A percentile compares a stretch with the other conserved stretches of the same genome.
phyloP scores from a whole-genome alignment of 805 yeast genomes.

The Debaryomyces hansenii region DNA sequence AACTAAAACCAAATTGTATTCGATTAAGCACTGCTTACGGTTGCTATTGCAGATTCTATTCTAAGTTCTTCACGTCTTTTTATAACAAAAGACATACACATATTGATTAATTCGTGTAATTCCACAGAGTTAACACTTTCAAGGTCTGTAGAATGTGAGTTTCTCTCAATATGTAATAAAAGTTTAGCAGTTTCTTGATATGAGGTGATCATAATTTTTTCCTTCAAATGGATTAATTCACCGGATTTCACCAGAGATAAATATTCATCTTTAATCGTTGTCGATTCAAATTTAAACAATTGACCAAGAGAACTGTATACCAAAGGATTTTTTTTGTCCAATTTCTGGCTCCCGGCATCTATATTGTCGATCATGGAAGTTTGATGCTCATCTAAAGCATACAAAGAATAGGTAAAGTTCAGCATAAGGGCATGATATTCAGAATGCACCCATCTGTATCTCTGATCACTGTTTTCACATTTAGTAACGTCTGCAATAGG shows the following conservation, averaged over 20 bases:
- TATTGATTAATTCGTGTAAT: not conserved
- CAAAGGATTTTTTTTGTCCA: not conserved
- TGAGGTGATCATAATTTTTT: not conserved
- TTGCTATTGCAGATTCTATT: not conserved
- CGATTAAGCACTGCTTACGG: not conserved
- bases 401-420: not conserved
- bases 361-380: slow-evolving; percentile 1
- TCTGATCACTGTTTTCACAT: not conserved
- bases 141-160: not conserved
- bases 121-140: not conserved
- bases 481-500: slow-evolving; percentile 1
- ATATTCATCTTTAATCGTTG: not conserved
- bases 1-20: no score
- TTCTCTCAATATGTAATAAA: not conserved
- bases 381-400: not conserved
- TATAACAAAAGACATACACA: not conserved
- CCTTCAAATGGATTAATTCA: not conserved
- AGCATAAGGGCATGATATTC: not conserved
- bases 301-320: not conserved
- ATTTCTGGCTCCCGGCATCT: not conserved
- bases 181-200: not conserved
- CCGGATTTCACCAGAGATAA: not conserved
- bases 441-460: slow-evolving; percentile 1
- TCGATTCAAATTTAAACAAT: not conserved
- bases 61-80: not conserved